Evolutionary conservation across 495 filamentous ascomycete species (phyloP).

Genomic region (Aspergillus sparsus): DNA sequence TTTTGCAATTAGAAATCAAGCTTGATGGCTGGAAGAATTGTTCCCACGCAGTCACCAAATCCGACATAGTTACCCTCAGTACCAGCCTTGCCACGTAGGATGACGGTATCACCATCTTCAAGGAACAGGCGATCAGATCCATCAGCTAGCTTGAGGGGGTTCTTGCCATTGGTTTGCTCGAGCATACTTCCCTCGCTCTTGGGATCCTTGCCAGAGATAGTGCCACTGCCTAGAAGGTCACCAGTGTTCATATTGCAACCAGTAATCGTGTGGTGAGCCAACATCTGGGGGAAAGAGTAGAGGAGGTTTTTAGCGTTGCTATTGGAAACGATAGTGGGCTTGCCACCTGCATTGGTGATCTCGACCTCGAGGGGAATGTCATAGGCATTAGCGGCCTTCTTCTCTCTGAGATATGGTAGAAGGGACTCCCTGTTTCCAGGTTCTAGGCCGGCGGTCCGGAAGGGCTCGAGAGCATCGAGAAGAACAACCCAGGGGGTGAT

Average conservation of each 20-base stretch:
- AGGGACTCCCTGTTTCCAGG: constrained; percentile 59
- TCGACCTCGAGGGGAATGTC: constrained; percentile 77
- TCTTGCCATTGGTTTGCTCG: constrained; percentile 74
- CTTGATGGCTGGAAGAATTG: constrained; percentile 49
- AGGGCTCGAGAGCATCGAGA: constrained; percentile 77
- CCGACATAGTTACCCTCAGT: constrained; percentile 64
- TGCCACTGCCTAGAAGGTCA: constrained; percentile 86
- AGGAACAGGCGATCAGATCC: constrained; percentile 75
- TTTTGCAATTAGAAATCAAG: constrained; percentile 19
- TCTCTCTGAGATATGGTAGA: constrained; percentile 71
- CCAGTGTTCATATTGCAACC: constrained; percentile 82
- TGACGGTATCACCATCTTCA: constrained; percentile 80
- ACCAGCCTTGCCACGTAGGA: constrained; percentile 67
- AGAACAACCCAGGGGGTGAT: constrained; percentile 90
- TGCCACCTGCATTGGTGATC: constrained; percentile 65
- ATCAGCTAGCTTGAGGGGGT: constrained; percentile 63
- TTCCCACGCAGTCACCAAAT: constrained; percentile 71
- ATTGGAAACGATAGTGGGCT: constrained; percentile 62
- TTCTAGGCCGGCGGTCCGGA: constrained; percentile 58
- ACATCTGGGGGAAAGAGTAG: constrained; percentile 93
- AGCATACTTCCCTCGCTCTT: constrained; percentile 72
- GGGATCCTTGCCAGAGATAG: constrained; percentile 72
- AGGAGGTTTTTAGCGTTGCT: constrained; percentile 74
- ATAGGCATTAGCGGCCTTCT: constrained; percentile 61
- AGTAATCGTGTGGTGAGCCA: constrained; percentile 85